Percentiles rank a stretch among this genome's conserved stretches.
Evolutionary conservation across 371 early-diverging fungal genomes (phyloP).

Genomic region (Saksenaea oblongispora): DNA sequence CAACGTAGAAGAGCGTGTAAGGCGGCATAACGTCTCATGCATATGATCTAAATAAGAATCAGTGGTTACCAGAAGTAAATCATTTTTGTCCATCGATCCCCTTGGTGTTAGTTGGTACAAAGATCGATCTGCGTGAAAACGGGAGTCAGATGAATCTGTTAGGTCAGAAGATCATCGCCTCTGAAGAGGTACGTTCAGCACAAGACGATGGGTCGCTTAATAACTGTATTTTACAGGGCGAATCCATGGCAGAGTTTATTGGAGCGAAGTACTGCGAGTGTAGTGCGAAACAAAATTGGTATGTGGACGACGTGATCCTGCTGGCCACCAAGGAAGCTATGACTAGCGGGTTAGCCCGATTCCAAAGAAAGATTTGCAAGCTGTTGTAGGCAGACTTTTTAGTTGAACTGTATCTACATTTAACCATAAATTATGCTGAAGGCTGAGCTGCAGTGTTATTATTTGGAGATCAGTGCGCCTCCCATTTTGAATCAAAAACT

Average conservation of each 20-base stretch:
- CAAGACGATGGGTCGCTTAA: constrained; percentile 48
- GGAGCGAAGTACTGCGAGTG: constrained; percentile 85
- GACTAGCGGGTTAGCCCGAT: constrained; percentile 3
- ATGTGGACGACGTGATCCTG: constrained; percentile 76
- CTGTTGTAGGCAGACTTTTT: neutral
- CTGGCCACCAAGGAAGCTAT: constrained; percentile 8
- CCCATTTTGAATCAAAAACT: too few relatives aligned
- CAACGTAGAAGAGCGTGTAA: constrained; percentile 80
- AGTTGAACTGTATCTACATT: neutral
- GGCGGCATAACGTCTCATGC: neutral
- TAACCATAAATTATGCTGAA: too few relatives aligned
- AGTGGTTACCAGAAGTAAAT: constrained; percentile 69
- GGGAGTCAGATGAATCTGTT: constrained; percentile 19
- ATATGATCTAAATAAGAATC: neutral
- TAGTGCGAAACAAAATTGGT: constrained; percentile 78
- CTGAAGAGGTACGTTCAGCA: constrained; percentile 27
- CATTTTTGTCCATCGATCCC: constrained; percentile 64
- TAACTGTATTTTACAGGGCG: constrained; percentile 63
- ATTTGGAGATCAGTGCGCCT: too few relatives aligned
- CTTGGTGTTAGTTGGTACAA: constrained; percentile 67
- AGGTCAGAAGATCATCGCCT: constrained; percentile 32
- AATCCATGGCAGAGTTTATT: constrained; percentile 72
- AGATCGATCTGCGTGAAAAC: constrained; percentile 66
- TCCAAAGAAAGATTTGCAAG: constrained; percentile 7
- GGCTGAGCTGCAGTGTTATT: too few relatives aligned